phyloP scores from a whole-genome alignment of 495 filamentous ascomycete species.

The Trichoderma asperelloides region DNA sequence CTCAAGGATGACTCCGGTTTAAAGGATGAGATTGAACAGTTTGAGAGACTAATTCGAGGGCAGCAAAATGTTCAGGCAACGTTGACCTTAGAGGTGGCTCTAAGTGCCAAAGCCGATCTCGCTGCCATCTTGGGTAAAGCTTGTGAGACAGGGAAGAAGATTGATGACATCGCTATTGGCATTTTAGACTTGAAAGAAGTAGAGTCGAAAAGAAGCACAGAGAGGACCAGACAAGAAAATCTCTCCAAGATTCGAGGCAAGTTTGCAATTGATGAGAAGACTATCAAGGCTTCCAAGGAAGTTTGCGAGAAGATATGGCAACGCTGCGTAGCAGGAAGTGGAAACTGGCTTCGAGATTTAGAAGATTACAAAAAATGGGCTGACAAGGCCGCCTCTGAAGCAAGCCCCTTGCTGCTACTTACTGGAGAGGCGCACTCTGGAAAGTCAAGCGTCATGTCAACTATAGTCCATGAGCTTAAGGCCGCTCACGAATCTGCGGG shows the following conservation, averaged over 20 bases:
- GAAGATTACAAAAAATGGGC: neutral
- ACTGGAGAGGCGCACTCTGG: conserved; percentile 18
- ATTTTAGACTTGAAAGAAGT: neutral
- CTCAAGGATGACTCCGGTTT: neutral
- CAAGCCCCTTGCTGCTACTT: conserved; percentile 12
- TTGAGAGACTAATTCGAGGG: neutral
- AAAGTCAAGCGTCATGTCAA: conserved; percentile 16
- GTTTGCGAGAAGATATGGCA: conserved; percentile 1
- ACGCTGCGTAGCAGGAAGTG: neutral
- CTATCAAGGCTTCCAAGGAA: neutral
- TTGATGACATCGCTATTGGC: neutral
- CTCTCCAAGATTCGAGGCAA: neutral
- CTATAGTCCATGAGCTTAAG: conserved; percentile 17
- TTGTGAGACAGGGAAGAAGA: neutral
- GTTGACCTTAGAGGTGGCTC: neutral
- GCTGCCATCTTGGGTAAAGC: neutral
- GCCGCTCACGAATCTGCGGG: conserved; percentile 6
- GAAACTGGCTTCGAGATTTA: neutral
- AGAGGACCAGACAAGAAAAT: neutral
- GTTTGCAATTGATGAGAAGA: conserved; percentile 1
- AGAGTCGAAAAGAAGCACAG: neutral
- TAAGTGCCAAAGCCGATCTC: neutral
- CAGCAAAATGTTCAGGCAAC: neutral
- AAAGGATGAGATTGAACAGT: neutral
- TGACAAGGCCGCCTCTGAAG: neutral